Evolutionary conservation across 1,284 basidiomycete genomes (phyloP).

Genomic region (Tilletia horrida): DNA sequence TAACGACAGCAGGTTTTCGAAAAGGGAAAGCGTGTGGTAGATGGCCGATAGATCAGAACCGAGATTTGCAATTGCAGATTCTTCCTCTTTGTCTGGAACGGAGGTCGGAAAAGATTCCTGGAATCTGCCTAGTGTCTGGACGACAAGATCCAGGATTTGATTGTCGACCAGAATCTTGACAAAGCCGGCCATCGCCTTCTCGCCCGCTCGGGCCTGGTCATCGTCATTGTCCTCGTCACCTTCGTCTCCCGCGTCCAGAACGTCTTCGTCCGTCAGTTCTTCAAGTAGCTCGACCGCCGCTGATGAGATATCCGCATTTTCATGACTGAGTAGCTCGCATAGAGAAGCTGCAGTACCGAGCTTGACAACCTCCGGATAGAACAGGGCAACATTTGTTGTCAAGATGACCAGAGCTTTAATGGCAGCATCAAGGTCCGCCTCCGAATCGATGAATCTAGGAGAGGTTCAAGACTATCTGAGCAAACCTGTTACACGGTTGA

Average conservation of each 20-base stretch:
- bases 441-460: slow-evolving; percentile 91
- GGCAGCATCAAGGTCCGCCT: slow-evolving; percentile 83
- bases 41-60: slow-evolving; percentile 30
- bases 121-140: slow-evolving; percentile 70
- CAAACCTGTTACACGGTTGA: too few species aligned
- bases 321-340: slow-evolving; percentile 68
- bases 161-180: slow-evolving; percentile 61
- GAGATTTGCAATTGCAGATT: background rate
- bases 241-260: slow-evolving; percentile 71
- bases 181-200: slow-evolving; percentile 22
- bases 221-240: slow-evolving; percentile 65
- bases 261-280: slow-evolving; percentile 94
- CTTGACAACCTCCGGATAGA: slow-evolving; percentile 84
- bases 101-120: slow-evolving; percentile 28
- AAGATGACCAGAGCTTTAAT: slow-evolving; percentile 77
- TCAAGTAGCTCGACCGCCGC: slow-evolving; percentile 61
- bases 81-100: slow-evolving; percentile 24
- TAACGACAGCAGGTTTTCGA: slow-evolving; percentile 87
- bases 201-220: slow-evolving; percentile 59
- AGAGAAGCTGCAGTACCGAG: slow-evolving; percentile 70
- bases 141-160: slow-evolving; percentile 80
- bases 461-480: too few species aligned
- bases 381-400: slow-evolving; percentile 76
- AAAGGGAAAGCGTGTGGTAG: slow-evolving; percentile 63
- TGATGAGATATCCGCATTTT: slow-evolving; percentile 50